A percentile compares a stretch with the other conserved stretches of the same genome.
Evolutionary conservation across 2,329 filamentous ascomycete genomes (phyloP).

Genomic region (Aspergillus sp.): DNA sequence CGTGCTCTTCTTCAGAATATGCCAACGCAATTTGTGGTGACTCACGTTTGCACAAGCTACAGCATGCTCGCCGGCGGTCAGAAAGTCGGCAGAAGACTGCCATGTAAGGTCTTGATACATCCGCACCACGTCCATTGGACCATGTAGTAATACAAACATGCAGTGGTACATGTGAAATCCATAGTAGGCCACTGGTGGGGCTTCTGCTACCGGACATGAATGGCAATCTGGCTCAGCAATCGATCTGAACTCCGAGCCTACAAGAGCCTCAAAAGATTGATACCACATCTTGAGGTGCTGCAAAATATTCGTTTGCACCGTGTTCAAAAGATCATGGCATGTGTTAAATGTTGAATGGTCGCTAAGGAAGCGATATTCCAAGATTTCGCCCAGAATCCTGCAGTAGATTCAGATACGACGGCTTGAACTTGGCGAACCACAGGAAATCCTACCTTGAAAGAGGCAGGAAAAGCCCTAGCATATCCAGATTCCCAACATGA

Average conservation of each 20-base stretch:
- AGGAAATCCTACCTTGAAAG: not conserved
- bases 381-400: not conserved
- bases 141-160: conserved; percentile 4
- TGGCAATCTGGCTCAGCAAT: not conserved
- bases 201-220: not conserved
- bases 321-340: not conserved
- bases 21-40: not conserved
- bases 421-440: not conserved
- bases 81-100: conserved; percentile 1
- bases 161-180: conserved; percentile 9
- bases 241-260: not conserved
- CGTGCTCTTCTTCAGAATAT: not conserved
- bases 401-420: not conserved
- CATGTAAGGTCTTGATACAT: conserved; percentile 5
- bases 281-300: not conserved
- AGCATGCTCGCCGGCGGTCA: conserved; percentile 1
- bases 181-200: conserved; percentile 1
- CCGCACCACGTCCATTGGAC: conserved; percentile 5
- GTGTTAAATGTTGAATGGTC: conserved; percentile 5
- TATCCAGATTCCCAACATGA: not conserved
- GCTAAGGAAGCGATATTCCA: conserved; percentile 4
- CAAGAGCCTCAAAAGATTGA: not conserved
- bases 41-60: conserved; percentile 4
- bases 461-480: not conserved
- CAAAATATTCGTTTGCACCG: not conserved